Evolutionary conservation across 1,139 yeast genomes (phyloP).

Genomic region (Geotrichum aggregatum): DNA sequence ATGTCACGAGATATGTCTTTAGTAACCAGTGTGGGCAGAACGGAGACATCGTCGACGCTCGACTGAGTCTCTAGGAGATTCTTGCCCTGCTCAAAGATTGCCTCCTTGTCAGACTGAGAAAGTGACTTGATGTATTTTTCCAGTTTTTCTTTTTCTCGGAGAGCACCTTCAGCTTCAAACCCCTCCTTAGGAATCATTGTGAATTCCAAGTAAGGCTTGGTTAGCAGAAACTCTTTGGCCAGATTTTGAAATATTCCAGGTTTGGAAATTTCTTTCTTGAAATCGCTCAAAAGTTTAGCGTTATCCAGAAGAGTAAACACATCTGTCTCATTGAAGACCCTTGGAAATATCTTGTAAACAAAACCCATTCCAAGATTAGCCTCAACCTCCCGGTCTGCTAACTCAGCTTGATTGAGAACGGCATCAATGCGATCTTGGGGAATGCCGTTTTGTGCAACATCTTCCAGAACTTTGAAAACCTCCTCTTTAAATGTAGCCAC

Average conservation of each 20-base stretch:
- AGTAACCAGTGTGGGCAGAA: slow-evolving; percentile 71
- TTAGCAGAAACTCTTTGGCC: slow-evolving; percentile 51
- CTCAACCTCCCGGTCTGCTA: slow-evolving; percentile 77
- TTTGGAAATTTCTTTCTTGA: slow-evolving; percentile 56
- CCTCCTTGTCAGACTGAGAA: slow-evolving; percentile 53
- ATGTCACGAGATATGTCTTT: slow-evolving; percentile 66
- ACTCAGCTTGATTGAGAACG: slow-evolving; percentile 79
- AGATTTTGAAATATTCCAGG: slow-evolving; percentile 57
- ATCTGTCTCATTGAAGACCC: slow-evolving; percentile 77
- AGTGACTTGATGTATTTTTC: slow-evolving; percentile 44
- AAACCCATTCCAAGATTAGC: slow-evolving; percentile 86
- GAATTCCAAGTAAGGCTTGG: slow-evolving; percentile 60
- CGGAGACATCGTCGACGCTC: slow-evolving; percentile 65
- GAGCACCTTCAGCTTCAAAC: slow-evolving; percentile 47
- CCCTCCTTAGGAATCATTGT: slow-evolving; percentile 67
- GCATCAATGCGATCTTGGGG: slow-evolving; percentile 71
- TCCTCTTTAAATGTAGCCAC: slow-evolving; percentile 45
- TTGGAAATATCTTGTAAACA: slow-evolving; percentile 67
- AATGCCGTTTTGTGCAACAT: slow-evolving; percentile 42
- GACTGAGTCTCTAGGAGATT: slow-evolving; percentile 60
- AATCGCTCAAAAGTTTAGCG: slow-evolving; percentile 54
- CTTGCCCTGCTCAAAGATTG: slow-evolving; percentile 57
- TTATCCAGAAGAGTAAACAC: slow-evolving; percentile 65
- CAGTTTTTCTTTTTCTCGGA: slow-evolving; percentile 57
- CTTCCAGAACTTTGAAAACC: slow-evolving; percentile 41